Conservation (phyloP, 129 eudicot genomes). For the Artemisia tridentata region DNA sequence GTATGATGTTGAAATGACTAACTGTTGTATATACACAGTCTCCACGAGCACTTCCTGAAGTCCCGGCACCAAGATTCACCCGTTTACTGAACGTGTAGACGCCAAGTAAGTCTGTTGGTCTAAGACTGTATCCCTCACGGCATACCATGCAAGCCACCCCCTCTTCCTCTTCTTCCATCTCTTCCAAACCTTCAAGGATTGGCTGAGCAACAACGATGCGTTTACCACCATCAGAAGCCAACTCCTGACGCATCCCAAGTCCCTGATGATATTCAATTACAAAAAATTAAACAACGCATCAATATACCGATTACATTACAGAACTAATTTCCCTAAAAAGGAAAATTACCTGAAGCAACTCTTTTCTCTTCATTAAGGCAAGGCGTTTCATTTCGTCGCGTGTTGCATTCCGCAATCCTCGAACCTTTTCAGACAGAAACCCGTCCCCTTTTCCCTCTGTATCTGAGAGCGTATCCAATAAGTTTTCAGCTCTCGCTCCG, state of each 20-base stretch:
- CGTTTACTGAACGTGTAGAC: conserved; percentile 94
- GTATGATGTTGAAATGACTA: conserved; percentile 95
- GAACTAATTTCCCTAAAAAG: background rate
- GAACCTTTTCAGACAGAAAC: conserved; percentile 66
- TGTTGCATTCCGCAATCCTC: conserved; percentile 75
- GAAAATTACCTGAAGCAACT: conserved; percentile 75
- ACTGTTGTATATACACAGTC: conserved; percentile 96
- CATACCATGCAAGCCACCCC: conserved; percentile 99
- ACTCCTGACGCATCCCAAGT: conserved; percentile 86
- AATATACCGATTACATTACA: background rate
- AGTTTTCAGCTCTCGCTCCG: conserved; percentile 96
- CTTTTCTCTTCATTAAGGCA: conserved; percentile 81
- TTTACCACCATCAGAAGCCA: conserved; percentile 88
- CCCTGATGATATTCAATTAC: conserved; percentile 39
- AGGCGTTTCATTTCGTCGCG: conserved; percentile 94
- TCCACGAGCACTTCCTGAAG: conserved; percentile 85
- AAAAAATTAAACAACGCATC: background rate
- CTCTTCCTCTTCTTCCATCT: conserved; percentile 95
- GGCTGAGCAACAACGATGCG: conserved; percentile 85
- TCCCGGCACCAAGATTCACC: conserved; percentile 86
- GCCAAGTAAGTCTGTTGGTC: conserved; percentile 82
- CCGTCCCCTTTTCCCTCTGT: conserved; percentile 89
- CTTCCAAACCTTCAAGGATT: conserved; percentile 89
- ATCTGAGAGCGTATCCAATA: conserved; percentile 87
- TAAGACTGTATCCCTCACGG: conserved; percentile 86